These are phyloP conservation scores for Hyphodiscus hymeniophilus DNA, from an alignment of 495 filamentous ascomycete species.

Conservation along the genomic window DNA sequence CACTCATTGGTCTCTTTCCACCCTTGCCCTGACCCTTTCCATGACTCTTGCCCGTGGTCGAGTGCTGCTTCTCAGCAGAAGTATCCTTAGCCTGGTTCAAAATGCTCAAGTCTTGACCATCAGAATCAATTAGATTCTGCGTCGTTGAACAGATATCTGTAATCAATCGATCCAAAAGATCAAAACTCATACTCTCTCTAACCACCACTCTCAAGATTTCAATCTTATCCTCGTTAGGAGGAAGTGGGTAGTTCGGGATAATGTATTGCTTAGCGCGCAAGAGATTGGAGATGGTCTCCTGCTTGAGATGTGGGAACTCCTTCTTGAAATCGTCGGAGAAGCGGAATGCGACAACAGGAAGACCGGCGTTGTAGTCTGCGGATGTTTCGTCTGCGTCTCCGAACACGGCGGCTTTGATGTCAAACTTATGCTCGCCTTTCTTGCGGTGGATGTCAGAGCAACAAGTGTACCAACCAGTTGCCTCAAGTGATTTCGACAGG, in stretches of 20 bases:
- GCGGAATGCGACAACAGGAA: slow-evolving; percentile 66
- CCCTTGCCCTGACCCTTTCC: slow-evolving; percentile 17
- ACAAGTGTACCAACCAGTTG: slow-evolving; percentile 61
- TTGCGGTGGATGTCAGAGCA: slow-evolving; percentile 62
- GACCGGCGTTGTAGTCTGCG: slow-evolving; percentile 56
- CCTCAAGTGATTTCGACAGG: slow-evolving; percentile 59
- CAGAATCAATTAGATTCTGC: slow-evolving; percentile 40
- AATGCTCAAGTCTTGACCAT: slow-evolving; percentile 25
- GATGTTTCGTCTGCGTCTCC: slow-evolving; percentile 37
- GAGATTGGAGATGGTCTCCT: slow-evolving; percentile 55
- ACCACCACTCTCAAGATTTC: slow-evolving; percentile 66
- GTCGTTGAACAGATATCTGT: slow-evolving; percentile 47
- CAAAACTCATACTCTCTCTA: slow-evolving; percentile 60
- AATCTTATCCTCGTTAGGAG: slow-evolving; percentile 51
- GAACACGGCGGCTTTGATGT: slow-evolving; percentile 29
- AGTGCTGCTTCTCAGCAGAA: slow-evolving; percentile 27
- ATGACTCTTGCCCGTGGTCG: slow-evolving; percentile 16
- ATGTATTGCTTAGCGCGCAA: slow-evolving; percentile 66
- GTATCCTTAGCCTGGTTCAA: slow-evolving; percentile 22
- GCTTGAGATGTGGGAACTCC: slow-evolving; percentile 56
- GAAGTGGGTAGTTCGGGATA: slow-evolving; percentile 67
- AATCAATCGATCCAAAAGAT: slow-evolving; percentile 56
- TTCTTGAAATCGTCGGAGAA: slow-evolving; percentile 54
- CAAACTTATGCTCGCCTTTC: slow-evolving; percentile 17
- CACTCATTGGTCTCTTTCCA: slow-evolving; percentile 37